These are phyloP conservation scores for Schwanniomyces polymorphus DNA, from an alignment of 805 yeast genomes.

Conservation along the genomic window DNA sequence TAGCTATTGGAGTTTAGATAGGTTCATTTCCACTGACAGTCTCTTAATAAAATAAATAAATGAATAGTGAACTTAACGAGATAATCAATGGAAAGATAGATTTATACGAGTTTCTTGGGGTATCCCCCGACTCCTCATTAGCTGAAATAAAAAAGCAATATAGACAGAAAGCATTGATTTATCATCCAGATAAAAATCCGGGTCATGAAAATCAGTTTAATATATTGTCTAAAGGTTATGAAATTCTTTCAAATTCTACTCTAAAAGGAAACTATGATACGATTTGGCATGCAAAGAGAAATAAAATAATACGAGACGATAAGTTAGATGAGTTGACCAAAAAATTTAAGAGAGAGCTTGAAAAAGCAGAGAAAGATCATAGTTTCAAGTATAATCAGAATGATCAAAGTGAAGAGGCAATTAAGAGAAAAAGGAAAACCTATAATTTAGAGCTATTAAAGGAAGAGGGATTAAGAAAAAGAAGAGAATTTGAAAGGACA, in stretches of 20 bases:
- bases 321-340: slow-evolving; percentile 20
- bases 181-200: slow-evolving; percentile 43
- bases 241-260: slow-evolving; percentile 25
- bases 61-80: slow-evolving; percentile 10
- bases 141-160: slow-evolving; percentile 28
- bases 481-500: slow-evolving; percentile 22
- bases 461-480: slow-evolving; percentile 27
- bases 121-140: slow-evolving; percentile 18
- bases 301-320: slow-evolving; percentile 9
- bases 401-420: not conserved
- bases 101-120: slow-evolving; percentile 24
- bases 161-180: slow-evolving; percentile 32
- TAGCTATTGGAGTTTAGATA: too few species aligned
- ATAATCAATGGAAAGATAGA: slow-evolving; percentile 25
- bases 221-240: slow-evolving; percentile 26
- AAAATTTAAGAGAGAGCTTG: slow-evolving; percentile 29
- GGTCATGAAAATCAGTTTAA: slow-evolving; percentile 31
- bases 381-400: slow-evolving; percentile 7
- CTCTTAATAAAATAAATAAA: not conserved
- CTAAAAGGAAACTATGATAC: slow-evolving; percentile 30
- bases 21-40: too few species aligned
- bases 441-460: slow-evolving; percentile 14
- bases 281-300: slow-evolving; percentile 14
- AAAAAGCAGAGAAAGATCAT: slow-evolving; percentile 20
- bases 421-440: slow-evolving; percentile 3